These are phyloP conservation scores for Lachnellula hyalina DNA, from an alignment of 2,329 filamentous ascomycete genomes.

Conservation along the genomic window DNA sequence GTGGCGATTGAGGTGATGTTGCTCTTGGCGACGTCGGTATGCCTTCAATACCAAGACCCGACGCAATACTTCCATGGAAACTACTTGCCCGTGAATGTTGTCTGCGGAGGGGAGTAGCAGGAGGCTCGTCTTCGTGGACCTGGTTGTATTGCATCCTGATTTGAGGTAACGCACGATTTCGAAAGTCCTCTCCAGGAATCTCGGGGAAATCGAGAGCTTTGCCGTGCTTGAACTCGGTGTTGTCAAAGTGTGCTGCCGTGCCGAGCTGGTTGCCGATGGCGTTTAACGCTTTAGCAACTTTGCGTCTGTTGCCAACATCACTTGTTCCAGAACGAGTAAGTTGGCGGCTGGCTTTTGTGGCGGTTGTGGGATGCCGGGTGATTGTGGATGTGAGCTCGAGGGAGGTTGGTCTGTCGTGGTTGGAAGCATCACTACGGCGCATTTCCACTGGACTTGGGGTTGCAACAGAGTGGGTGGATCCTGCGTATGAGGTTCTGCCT, in stretches of 20 bases:
- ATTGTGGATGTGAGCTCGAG: background rate
- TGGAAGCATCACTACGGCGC: constrained; percentile 1
- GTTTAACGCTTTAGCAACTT: constrained; percentile 40
- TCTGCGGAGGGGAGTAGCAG: constrained; percentile 24
- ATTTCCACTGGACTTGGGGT: constrained; percentile 1
- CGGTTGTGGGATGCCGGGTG: background rate
- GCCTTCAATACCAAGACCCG: constrained; percentile 24
- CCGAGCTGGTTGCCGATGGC: constrained; percentile 42
- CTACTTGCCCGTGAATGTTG: constrained; percentile 36
- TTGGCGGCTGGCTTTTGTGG: background rate
- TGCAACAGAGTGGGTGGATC: constrained; percentile 2
- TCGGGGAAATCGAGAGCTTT: constrained; percentile 48
- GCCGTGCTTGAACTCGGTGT: constrained; percentile 43
- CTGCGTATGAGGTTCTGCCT: background rate
- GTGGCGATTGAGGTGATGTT: constrained; percentile 15
- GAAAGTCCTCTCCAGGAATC: constrained; percentile 47
- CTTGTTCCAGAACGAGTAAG: background rate
- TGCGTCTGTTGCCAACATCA: constrained; percentile 34
- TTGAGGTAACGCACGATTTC: constrained; percentile 37
- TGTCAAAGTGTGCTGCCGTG: constrained; percentile 43
- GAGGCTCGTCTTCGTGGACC: constrained; percentile 31
- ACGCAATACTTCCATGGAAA: constrained; percentile 32
- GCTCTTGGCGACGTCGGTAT: constrained; percentile 11
- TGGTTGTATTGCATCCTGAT: constrained; percentile 39
- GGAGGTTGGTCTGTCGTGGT: constrained; percentile 1